These are phyloP conservation scores for Ustilago bromivora DNA, from an alignment of 1,284 basidiomycete species.

Conservation along the genomic window DNA sequence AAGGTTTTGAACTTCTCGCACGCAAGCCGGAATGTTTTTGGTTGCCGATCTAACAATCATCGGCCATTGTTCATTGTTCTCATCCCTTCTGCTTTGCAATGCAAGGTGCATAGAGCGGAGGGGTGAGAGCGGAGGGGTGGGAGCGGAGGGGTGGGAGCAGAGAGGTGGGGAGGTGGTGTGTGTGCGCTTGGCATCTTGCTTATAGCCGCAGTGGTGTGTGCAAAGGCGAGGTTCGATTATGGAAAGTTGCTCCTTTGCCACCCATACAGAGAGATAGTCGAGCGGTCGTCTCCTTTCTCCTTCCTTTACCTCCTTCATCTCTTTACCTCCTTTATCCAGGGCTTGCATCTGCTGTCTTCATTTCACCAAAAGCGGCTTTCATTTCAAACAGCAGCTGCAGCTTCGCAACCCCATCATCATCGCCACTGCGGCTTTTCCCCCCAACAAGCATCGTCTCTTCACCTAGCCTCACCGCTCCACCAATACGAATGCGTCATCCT, in stretches of 20 bases:
- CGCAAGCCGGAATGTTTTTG: neutral
- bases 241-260: neutral
- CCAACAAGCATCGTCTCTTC: conserved; percentile 2
- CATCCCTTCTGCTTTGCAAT: too few species aligned
- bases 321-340: neutral
- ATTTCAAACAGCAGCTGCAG: neutral
- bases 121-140: too few species aligned
- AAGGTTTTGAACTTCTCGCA: neutral
- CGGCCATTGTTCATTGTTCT: too few species aligned
- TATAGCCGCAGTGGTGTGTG: neutral
- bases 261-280: neutral
- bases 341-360: neutral
- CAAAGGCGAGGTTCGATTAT: neutral
- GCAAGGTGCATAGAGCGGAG: too few species aligned
- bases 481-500: conserved; percentile 32
- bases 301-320: too few species aligned
- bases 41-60: neutral
- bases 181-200: neutral
- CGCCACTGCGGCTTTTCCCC: neutral
- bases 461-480: conserved; percentile 18
- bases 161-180: neutral
- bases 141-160: too few species aligned
- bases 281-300: too few species aligned
- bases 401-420: neutral
- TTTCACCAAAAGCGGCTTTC: neutral